These are phyloP conservation scores for Anisogramma anomala DNA, from an alignment of 2,329 filamentous ascomycete genomes.

Conservation along the genomic window DNA sequence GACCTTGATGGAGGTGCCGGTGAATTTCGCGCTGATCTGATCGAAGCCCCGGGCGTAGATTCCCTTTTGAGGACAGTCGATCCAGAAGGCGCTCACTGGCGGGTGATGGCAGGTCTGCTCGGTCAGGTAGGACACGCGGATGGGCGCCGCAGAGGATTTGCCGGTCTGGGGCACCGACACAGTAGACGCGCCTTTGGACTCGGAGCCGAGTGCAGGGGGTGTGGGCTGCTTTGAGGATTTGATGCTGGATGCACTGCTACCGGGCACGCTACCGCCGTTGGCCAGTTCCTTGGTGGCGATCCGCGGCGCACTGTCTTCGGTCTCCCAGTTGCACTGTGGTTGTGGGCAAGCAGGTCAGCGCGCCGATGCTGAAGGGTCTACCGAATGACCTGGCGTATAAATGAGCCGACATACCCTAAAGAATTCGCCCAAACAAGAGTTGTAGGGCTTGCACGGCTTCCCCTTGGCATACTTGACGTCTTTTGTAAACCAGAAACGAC, in stretches of 20 bases:
- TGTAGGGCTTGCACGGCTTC: constrained; percentile 98
- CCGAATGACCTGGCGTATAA: constrained; percentile 8
- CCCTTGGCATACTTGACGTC: constrained; percentile 98
- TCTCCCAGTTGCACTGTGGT: constrained; percentile 82
- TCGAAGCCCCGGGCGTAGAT: constrained; percentile 84
- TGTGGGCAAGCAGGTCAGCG: constrained; percentile 12
- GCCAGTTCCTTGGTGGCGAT: constrained; percentile 41
- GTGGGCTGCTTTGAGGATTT: constrained; percentile 29
- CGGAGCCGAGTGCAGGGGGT: constrained; percentile 16
- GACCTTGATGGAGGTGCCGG: constrained; percentile 86
- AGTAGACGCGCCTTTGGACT: constrained; percentile 34
- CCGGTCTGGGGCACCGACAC: constrained; percentile 40
- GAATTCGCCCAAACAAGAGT: constrained; percentile 92
- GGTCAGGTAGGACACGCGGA: constrained; percentile 86
- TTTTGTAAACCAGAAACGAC: constrained; percentile 98
- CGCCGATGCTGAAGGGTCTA: constrained; percentile 3
- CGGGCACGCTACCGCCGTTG: constrained; percentile 22
- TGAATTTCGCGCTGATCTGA: constrained; percentile 95
- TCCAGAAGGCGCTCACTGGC: constrained; percentile 89
- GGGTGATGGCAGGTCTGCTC: constrained; percentile 98
- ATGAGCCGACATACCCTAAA: constrained; percentile 60
- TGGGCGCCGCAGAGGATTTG: constrained; percentile 32
- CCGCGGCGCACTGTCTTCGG: constrained; percentile 62
- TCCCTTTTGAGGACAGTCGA: constrained; percentile 84
- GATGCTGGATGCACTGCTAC: constrained; percentile 36